Base-by-base conservation (phyloP, 2,329 filamentous ascomycete genomes). In the Colletotrichum melonis region DNA sequence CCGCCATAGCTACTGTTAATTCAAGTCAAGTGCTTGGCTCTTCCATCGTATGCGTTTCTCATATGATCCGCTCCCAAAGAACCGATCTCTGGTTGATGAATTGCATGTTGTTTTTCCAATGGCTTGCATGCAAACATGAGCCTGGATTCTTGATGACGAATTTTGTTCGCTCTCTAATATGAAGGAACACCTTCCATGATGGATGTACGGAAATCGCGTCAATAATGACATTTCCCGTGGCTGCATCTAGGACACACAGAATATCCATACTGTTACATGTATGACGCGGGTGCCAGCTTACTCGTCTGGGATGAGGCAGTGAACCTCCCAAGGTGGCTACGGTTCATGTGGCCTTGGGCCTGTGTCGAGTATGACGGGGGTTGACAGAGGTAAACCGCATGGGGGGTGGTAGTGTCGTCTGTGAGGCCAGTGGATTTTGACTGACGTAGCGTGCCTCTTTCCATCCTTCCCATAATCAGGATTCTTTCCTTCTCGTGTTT, bases 361-460 rank as follows among this genome's bases (percentile, higher is more conserved):
- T 62, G 63, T 62, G 49, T 57, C 46, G 24, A n/a, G 55, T 26
- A 24, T 26, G 57, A 67, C 42, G 57, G 58, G 49, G 54, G 57
- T 62, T 32, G 35, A 35, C 42, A 9, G 52, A 64, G 49, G 49
- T 56, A 57, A 57, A 12, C 22, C 52, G 42, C 19, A 63, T 66
- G 35, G 58, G 69, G 59, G 42, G 38, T 42, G 52, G 68, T 62
- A 38, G 56, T 63, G 58, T 55, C 59, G 54, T 54, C 35, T 46
- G 46, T 12, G 64, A 71, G 46, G 46, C 26, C 54, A 49, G 69
- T 64, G 69, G 59, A 28, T 67, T 67, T 67, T 14, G 55, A 64
- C 73, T 74, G 69, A 74, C 69, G 73, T 73, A 74, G 72, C 52
- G 32, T 72, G 65, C 59, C 68, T 46, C 64, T 52, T 28, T 62